Base-by-base conservation (phyloP, 2,329 filamentous ascomycete species). In the Pseudogymnoascus sp. region DNA sequence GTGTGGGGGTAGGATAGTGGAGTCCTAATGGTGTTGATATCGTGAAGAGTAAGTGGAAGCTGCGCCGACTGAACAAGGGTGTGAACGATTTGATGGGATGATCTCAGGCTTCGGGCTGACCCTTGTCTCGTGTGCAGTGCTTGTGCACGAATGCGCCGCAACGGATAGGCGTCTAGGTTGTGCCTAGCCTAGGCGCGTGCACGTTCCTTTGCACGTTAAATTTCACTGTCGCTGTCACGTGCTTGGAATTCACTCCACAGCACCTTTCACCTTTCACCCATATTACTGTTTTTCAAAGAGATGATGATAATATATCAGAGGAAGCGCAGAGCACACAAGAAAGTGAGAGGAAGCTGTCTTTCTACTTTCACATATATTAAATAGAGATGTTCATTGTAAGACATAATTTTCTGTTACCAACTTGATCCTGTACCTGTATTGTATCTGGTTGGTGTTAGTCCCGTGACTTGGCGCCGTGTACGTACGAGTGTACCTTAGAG, bases 401-500 rank as follows among this genome's bases (percentile, higher is more conserved):
- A n/a, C 45, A 51, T 51, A n/a, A n/a, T 25, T 51, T 25, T n/a
- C 21, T 25, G 4, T 51, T 25, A 25, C 28, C n/a, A 25, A 25
- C 21, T 25, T 6, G 4, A 25, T 51, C 5, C 21, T 51, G 16
- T 57, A 14, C 51, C 51, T 57, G 28, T 31, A 31, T 16, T 57
- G 28, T 31, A 31, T 16, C 48, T 31, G n/a, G 45, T 51, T 54
- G 23, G n/a, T 11, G 48, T 8, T 31, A 28, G 16, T 57, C 51
- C 51, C 51, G 51, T 57, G 51, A 57, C 16, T 57, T 57, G 51
- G 51, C 51, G 51, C 51, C 51, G 51, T 57, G 51, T 57, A 57
- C 51, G 51, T 57, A 57, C 51, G 28, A 34, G 51, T 57, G 16
- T 57, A 57, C 51, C 28, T 57, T 57, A 34, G 28, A 21, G 51